phyloP scores from a whole-genome alignment of 179 eudicot genomes.

The Carnegiea gigantea region DNA sequence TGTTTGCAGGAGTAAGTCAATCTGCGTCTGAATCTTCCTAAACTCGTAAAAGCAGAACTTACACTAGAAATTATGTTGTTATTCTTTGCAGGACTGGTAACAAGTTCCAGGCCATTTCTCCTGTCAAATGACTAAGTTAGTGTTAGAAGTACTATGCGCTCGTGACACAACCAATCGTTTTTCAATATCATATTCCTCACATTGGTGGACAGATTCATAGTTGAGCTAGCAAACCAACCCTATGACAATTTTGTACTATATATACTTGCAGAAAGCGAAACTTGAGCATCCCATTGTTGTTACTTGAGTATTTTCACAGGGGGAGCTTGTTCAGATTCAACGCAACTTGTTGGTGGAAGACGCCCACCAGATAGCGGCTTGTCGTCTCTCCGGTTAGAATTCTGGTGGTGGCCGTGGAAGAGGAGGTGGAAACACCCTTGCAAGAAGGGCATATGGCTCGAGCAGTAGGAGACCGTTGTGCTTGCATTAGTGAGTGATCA shows the following conservation, averaged over 20 bases:
- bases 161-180: neutral
- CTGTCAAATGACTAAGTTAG: neutral
- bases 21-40: too few species aligned
- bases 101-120: neutral
- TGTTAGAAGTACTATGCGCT: neutral
- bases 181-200: too few species aligned
- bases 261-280: conserved; percentile 9
- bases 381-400: neutral
- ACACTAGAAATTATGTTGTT: too few species aligned
- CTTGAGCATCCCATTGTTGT: conserved; percentile 7
- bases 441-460: conserved; percentile 64
- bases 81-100: too few species aligned
- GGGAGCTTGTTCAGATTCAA: conserved; percentile 23
- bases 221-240: too few species aligned
- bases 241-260: conserved; percentile 5
- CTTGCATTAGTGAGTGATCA: conserved; percentile 27
- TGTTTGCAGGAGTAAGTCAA: too few species aligned
- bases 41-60: too few species aligned
- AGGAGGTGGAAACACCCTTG: conserved; percentile 37
- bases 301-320: conserved; percentile 19
- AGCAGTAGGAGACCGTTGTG: conserved; percentile 38
- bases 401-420: conserved; percentile 21
- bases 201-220: too few species aligned
- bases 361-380: neutral
- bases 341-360: conserved; percentile 22